phyloP scores from a whole-genome alignment of 108 stramenopile species.

The Cyclostephanos invisitatus region DNA sequence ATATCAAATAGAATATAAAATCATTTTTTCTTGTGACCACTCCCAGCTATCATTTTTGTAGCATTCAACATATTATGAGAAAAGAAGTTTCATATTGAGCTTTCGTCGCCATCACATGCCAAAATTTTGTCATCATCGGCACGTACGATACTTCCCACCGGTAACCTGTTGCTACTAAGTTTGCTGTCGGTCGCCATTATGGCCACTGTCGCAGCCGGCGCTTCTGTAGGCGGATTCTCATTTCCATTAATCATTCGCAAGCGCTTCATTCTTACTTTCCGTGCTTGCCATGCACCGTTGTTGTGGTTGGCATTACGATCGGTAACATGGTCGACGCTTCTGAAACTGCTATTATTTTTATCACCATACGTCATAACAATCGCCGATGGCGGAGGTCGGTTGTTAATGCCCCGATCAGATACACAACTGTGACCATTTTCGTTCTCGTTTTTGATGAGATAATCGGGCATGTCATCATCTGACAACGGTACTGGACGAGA shows the following conservation, averaged over 20 bases:
- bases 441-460: background rate
- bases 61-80: background rate
- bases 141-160: slow-evolving; percentile 7
- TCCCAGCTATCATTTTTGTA: background rate
- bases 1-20: too few relatives aligned
- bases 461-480: background rate
- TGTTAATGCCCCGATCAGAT: slow-evolving; percentile 13
- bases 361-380: background rate
- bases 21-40: background rate
- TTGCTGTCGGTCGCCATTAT: background rate
- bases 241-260: slow-evolving; percentile 20
- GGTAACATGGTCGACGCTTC: background rate
- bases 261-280: slow-evolving; percentile 35
- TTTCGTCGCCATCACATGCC: slow-evolving; percentile 11
- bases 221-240: background rate
- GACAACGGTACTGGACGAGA: slow-evolving; percentile 3
- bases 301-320: slow-evolving; percentile 7
- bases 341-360: background rate
- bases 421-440: background rate
- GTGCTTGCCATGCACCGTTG: slow-evolving; percentile 37
- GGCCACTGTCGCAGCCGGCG: background rate
- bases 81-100: slow-evolving; percentile 11
- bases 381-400: slow-evolving; percentile 9
- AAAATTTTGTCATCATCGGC: background rate
- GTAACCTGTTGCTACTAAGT: background rate